A percentile compares a stretch with the other conserved stretches of the same genome.
phyloP scores from a whole-genome alignment of 768 basidiomycete species.

The Russula vinacea region DNA sequence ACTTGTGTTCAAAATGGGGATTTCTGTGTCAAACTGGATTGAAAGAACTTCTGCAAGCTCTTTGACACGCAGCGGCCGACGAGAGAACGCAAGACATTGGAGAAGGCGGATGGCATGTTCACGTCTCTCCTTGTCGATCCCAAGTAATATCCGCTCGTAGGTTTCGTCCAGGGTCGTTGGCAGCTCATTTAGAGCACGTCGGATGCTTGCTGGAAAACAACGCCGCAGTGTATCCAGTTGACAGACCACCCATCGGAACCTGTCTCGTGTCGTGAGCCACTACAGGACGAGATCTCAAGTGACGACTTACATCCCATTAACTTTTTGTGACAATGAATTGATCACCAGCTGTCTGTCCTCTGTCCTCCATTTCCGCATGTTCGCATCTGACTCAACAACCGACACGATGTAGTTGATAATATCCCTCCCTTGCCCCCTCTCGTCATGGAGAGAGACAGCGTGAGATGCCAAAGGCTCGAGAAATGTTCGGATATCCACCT shows the following conservation, averaged over 20 bases:
- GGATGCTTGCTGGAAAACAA: background rate
- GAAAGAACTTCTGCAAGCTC: background rate
- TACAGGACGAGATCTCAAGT: background rate
- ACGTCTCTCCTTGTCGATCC: background rate
- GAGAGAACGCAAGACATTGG: background rate
- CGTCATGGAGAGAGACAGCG: too few species aligned
- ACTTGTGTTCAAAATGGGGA: background rate
- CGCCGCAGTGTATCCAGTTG: conserved; percentile 2
- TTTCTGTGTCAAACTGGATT: background rate
- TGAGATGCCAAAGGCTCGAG: too few species aligned
- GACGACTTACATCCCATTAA: conserved; percentile 7
- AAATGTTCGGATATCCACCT: conserved; percentile 14
- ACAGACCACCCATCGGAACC: background rate
- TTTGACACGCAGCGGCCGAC: background rate
- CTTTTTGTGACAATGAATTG: background rate
- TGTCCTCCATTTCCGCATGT: too few species aligned
- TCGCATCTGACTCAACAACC: too few species aligned
- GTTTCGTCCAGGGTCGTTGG: background rate
- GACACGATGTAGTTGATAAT: too few species aligned
- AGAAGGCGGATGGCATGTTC: background rate
- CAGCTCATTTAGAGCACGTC: background rate
- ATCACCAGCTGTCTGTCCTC: too few species aligned
- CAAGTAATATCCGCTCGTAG: background rate
- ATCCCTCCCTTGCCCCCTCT: too few species aligned
- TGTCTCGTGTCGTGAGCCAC: background rate